A percentile compares a stretch with the other conserved stretches of the same genome.
These are phyloP conservation scores for Talaromyces islandicus DNA, from an alignment of 2,329 filamentous ascomycete genomes.

Conservation along the genomic window DNA sequence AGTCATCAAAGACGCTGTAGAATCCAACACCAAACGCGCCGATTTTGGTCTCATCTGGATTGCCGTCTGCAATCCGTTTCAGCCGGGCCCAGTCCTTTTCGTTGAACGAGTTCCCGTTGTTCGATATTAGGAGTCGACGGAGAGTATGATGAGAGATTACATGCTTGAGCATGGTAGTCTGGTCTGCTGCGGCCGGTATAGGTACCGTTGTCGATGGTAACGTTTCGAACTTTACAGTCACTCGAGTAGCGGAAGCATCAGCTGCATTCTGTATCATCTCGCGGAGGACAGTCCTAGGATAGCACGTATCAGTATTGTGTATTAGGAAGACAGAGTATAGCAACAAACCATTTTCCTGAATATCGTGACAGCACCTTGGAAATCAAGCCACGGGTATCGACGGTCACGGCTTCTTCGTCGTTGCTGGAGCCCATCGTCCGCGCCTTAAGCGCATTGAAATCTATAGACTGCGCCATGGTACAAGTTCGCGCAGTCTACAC, in stretches of 20 bases:
- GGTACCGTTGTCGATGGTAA: conserved; percentile 74
- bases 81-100: conserved; percentile 87
- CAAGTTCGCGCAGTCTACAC: neutral
- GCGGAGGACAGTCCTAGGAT: conserved; percentile 58
- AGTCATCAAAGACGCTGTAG: conserved; percentile 97
- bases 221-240: conserved; percentile 89
- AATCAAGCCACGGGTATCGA: conserved; percentile 93
- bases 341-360: conserved; percentile 84
- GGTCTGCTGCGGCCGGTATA: conserved; percentile 58
- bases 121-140: conserved; percentile 80
- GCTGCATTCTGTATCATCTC: conserved; percentile 98
- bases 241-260: conserved; percentile 84
- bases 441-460: conserved; percentile 67
- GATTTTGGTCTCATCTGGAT: conserved; percentile 98
- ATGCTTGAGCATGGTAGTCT: conserved; percentile 72
- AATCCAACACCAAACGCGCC: conserved; percentile 97
- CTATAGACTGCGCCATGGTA: conserved; percentile 63
- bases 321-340: neutral
- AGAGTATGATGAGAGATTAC: conserved; percentile 78
- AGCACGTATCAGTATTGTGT: neutral
- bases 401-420: conserved; percentile 94
- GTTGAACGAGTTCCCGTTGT: conserved; percentile 83
- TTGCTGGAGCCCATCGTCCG: conserved; percentile 79
- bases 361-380: conserved; percentile 97
- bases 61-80: conserved; percentile 97